Evolutionary conservation across 371 early-diverging fungal species (phyloP), one percentile per base, ranked within the genome.

Genomic region (Entomophthora muscae): DNA sequence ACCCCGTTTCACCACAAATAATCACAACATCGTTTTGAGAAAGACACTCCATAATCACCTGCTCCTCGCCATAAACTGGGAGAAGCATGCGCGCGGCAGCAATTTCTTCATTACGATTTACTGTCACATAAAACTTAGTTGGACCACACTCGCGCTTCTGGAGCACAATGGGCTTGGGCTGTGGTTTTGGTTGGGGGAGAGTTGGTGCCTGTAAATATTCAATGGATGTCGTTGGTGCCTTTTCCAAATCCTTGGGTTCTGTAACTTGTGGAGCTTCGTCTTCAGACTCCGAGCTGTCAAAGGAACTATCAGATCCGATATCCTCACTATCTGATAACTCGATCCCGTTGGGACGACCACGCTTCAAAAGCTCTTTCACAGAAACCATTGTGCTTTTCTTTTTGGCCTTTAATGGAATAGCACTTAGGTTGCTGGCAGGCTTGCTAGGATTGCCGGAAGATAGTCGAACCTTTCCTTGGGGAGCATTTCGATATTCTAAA

Each of bases 1-100:
- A 93, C 53, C 99, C 99, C 0, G 99, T 99, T 67, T 95, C 97
- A 71, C 99, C 99, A 68, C 92, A 89, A 61, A 99, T 82, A 42
- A 98, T 82, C 1, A 88, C 78, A 7, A 93, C 86, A 7, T 86
- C 83, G 69, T 96, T 86, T 22, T 62, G 32, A 30, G 13, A 54
- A 24, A 69, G 64, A 12, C 58, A 24, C 65, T 67, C 66, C 65
- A 67, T 68, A 58, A 57, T 65, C 52, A 63, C 60, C 65, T 96
- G 97, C 74, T 97, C 98, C 70, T 97, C 96, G n/a, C 79, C 83
- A 56, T 82, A 83, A 22, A 97, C 88, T 0, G 98, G 98, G 22
- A 97, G 79, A 61, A 84, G 72, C 28, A 83, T 67, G 17, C 98
- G 84, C 51, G 84, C 74, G 31, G 79, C 79, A 66, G 86, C 85